Percentiles rank a stretch among this genome's conserved stretches.
Conservation (phyloP, 2,329 filamentous ascomycete genomes). For the Ceratocystis smalleyi region DNA sequence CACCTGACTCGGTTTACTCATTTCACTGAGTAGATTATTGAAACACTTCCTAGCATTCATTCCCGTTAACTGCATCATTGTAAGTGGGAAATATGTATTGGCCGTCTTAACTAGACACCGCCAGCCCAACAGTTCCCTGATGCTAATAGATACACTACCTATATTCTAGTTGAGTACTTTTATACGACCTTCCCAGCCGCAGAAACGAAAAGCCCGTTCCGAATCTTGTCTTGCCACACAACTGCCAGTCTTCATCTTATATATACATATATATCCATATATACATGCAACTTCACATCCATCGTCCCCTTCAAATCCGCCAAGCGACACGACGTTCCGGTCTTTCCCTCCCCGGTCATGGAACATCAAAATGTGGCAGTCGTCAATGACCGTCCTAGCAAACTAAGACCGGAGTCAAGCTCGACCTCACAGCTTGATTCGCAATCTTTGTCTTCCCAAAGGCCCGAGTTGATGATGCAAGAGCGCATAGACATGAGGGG, state of each 20-base stretch:
- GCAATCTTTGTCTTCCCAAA: neutral
- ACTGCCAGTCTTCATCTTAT: neutral
- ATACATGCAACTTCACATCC: neutral
- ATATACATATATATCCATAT: neutral
- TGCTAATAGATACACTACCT: too few species aligned
- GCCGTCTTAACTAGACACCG: too few species aligned
- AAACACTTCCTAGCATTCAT: neutral
- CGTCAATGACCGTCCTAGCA: neutral
- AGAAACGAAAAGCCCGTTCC: neutral
- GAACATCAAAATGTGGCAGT: neutral
- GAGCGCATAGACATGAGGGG: conserved; percentile 7
- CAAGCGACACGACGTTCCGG: neutral
- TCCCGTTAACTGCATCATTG: neutral
- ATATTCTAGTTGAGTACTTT: too few species aligned
- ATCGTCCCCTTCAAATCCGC: neutral
- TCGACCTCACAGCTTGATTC: neutral
- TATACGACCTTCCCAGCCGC: neutral
- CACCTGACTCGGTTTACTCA: neutral
- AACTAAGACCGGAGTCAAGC: neutral
- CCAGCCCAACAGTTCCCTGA: too few species aligned
- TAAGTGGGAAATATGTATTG: neutral
- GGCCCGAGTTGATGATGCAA: neutral
- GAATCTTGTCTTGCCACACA: too few species aligned
- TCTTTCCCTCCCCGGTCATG: neutral
- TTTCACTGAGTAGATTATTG: neutral